Base-by-base conservation (phyloP, 2,329 filamentous ascomycete species). In the Fusarium oligoseptatum region DNA sequence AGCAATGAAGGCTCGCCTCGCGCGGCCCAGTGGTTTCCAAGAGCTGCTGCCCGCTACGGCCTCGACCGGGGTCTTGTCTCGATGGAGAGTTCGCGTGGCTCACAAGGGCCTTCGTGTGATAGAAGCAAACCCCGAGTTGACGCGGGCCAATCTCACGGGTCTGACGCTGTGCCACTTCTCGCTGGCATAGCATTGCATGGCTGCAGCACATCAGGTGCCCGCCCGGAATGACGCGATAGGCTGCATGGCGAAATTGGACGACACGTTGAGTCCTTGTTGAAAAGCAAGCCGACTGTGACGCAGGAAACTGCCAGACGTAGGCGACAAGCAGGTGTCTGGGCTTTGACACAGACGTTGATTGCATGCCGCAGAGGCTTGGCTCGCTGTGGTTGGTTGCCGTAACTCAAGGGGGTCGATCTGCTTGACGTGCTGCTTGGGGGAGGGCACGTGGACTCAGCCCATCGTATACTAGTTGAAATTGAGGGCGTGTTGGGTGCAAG, bases 141-240 rank as follows among this genome's bases (percentile, higher is more conserved):
- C 64, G 69, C 67, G 75, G 64, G 67, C 76, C 73, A 78, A 76
- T 78, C 68, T 72, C 66, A 65, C 61, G 63, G 67, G 68, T 68
- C 60, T 72, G 50, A 50, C 34, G 68, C 77, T 75, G 76, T 76
- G 76, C 74, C 77, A 71, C 75, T 70, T 71, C 61, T 65, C 36
- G 72, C 60, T 74, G 70, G 72, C 74, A 77, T 73, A 62, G 74
- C 74, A 78, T 79, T 74, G 75, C 77, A 74, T 73, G 56, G 64
- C 67, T 78, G 76, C 76, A 78, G 66, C 70, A 68, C 74, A 79
- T 78, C 77, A 78, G 77, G 72, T 78, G 77, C 68, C 69, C 68
- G 71, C 58, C 68, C 56, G 60, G 32, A 72, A 78, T 78, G 77
- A 78, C 77, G 77, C 77, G 77, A 78, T 75, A 66, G 64, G 68